Conservation (phyloP, 495 filamentous ascomycete species). For the Stereocaulon alpinum region DNA sequence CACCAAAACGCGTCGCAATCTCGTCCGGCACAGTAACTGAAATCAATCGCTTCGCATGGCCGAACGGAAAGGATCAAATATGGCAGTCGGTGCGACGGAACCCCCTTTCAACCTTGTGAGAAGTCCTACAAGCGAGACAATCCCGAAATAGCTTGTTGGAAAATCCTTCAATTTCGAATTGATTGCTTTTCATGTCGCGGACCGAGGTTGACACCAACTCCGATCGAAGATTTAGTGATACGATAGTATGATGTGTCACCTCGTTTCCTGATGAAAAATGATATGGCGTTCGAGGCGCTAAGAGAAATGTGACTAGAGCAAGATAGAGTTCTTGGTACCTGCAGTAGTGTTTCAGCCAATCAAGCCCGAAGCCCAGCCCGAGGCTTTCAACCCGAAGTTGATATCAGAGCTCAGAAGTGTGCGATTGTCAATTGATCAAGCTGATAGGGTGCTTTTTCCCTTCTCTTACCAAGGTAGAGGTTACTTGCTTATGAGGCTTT, state of each 20-base stretch:
- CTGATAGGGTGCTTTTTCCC: too few relatives aligned
- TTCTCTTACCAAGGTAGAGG: too few relatives aligned
- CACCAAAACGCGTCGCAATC: too few relatives aligned
- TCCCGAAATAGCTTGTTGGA: neutral
- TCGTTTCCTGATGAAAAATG: neutral
- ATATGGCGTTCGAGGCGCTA: too few relatives aligned
- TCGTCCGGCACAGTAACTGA: too few relatives aligned
- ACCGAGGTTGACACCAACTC: neutral
- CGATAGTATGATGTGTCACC: neutral
- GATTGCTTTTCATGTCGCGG: neutral
- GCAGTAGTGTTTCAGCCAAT: slow-evolving; percentile 12
- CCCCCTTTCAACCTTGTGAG: neutral
- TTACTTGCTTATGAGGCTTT: too few relatives aligned
- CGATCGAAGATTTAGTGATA: neutral
- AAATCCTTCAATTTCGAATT: slow-evolving; percentile 6
- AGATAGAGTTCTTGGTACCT: slow-evolving; percentile 8
- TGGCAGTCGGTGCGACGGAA: neutral
- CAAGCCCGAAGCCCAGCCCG: neutral
- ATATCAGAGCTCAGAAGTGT: neutral
- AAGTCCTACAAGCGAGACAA: neutral
- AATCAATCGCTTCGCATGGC: too few relatives aligned
- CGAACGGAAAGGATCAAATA: neutral
- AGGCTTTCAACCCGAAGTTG: neutral
- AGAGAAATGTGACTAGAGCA: too few relatives aligned
- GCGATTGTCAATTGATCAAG: too few relatives aligned